Evolutionary conservation across 176 grass and related monocot genomes (phyloP), one percentile per base, ranked within the genome.

Genomic region (Oryza rufipogon): DNA sequence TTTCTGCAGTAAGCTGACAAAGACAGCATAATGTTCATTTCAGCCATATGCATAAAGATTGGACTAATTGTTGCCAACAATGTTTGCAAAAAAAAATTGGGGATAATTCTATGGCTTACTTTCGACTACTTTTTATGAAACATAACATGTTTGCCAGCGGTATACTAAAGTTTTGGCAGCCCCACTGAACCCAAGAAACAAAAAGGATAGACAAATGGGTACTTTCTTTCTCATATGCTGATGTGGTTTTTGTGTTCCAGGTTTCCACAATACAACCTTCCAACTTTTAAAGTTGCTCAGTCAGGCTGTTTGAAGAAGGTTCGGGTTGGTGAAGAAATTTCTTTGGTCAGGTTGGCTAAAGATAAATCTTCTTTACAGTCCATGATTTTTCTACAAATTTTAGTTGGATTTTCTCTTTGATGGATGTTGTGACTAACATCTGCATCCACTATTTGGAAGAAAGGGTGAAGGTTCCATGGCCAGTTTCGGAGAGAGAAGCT

Each of bases 381-480:
- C 20, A 63, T 73, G 11, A 15, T 68, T 6, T 72, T 36, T 36
- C 34, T 86, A 41, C 58, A 58, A 33, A 23, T 58, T 89, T 81
- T 73, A 30, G 2, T 82, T 79, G 19, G 41, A 70, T 32, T 80
- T 84, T 32, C 25, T 2, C 16, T 56, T 89, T 73, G 30, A 64
- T 74, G 44, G 28, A 66, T 78, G 8, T 83, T 84, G 49, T 83
- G 78, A 15, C 86, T 83, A 83, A 93, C 88, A 86, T 91, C 12
- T 79, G 63, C 77, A 90, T 90, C 90, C 85, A 66, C 73, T 89
- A 87, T 94, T 91, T 84, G 93, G 87, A 96, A 94, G 93, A 94
- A 96, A 99, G 96, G 83, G 77, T 96, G 93, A 96, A 99, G 86
- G 91, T 96, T 90, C 93, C 96, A 81, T 99, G 96, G 96, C 96